Evolutionary conservation across 192 early-diverging fungal species (phyloP).

Genomic region (Spizellomyces punctatus): DNA sequence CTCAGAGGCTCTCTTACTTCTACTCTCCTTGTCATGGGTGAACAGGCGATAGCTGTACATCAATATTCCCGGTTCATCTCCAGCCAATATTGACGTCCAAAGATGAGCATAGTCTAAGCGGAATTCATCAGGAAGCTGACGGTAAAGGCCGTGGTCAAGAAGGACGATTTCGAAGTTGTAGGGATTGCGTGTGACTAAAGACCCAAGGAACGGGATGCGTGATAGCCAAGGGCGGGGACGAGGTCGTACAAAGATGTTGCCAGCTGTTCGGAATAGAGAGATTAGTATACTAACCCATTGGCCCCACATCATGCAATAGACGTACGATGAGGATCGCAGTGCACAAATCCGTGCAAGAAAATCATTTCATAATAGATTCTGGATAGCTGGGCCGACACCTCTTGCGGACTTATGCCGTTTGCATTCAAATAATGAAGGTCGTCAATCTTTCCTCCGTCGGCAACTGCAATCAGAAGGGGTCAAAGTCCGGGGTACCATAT

Average conservation of each 20-base stretch:
- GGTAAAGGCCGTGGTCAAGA: constrained; percentile 86
- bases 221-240: constrained; percentile 21
- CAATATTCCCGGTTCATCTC: constrained; percentile 73
- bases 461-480: constrained; percentile 13
- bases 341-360: constrained; percentile 72
- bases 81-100: constrained; percentile 81
- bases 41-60: constrained; percentile 65
- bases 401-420: constrained; percentile 72
- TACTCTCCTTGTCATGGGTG: constrained; percentile 16
- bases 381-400: constrained; percentile 76
- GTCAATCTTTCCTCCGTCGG: constrained; percentile 73
- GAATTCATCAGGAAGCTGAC: constrained; percentile 69
- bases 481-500: too few species aligned
- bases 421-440: constrained; percentile 68
- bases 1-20: not conserved
- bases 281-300: not conserved
- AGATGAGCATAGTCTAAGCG: constrained; percentile 85
- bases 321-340: constrained; percentile 88
- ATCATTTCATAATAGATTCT: constrained; percentile 88
- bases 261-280: constrained; percentile 29
- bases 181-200: constrained; percentile 13
- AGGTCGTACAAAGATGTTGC: constrained; percentile 66
- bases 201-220: constrained; percentile 28
- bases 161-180: constrained; percentile 87
- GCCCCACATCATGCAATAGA: not conserved